Evolutionary conservation across 192 early-diverging fungal species (phyloP).

Genomic region (Dissophora ornata): DNA sequence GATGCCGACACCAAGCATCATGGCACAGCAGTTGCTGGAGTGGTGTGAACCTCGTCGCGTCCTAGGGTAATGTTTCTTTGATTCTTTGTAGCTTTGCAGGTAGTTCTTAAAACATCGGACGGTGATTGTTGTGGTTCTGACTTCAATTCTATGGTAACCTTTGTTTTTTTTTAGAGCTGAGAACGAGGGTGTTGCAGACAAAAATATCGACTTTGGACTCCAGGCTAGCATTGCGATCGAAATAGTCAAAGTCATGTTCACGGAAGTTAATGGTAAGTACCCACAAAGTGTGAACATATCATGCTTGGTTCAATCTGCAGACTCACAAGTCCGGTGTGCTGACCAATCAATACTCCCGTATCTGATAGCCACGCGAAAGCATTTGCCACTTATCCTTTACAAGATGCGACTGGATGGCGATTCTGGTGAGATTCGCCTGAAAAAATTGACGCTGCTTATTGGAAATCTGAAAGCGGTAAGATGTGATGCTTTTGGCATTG

Average conservation of each 20-base stretch:
- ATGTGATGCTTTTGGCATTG: no score
- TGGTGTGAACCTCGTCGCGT: constrained; percentile 83
- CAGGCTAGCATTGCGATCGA: constrained; percentile 73
- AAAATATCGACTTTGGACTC: constrained; percentile 58
- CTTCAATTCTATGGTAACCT: not conserved
- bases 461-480: constrained; percentile 59
- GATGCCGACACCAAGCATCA: constrained; percentile 68
- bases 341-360: no score
- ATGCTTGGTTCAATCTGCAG: no score
- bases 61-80: no score
- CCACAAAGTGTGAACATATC: not conserved
- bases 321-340: no score
- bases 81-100: no score
- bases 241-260: constrained; percentile 66
- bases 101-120: no score
- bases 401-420: constrained; percentile 65
- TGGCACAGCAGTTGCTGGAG: constrained; percentile 78
- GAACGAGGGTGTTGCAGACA: constrained; percentile 25
- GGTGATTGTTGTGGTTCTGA: no score
- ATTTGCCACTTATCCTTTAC: constrained; percentile 70
- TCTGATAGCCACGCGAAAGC: constrained; percentile 68
- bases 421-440: constrained; percentile 50
- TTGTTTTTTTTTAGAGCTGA: constrained; percentile 36
- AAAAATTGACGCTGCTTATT: constrained; percentile 46
- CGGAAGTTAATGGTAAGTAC: constrained; percentile 52